Conservation (phyloP, 1,284 basidiomycete genomes). For the Leccinum subfulvum region DNA sequence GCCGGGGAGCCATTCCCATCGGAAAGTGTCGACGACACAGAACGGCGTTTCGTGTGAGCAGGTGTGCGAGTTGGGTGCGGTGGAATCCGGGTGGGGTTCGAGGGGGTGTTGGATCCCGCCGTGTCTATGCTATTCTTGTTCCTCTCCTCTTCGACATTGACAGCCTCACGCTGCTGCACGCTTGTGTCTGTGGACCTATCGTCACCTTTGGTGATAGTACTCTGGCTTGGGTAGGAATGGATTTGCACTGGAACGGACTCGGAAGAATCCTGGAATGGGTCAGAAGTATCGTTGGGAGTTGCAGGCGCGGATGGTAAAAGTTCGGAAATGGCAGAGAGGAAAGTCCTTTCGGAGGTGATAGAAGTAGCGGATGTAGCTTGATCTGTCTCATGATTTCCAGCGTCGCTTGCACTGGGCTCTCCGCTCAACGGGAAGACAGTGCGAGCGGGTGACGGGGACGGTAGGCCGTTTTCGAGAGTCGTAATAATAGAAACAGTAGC, state of each 20-base stretch:
- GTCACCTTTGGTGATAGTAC: slow-evolving; percentile 40
- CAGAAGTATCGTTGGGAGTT: slow-evolving; percentile 49
- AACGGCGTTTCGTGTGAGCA: slow-evolving; percentile 90
- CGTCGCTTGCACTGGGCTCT: slow-evolving; percentile 22
- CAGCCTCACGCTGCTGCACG: slow-evolving; percentile 41
- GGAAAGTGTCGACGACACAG: slow-evolving; percentile 81
- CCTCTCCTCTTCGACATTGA: slow-evolving; percentile 44
- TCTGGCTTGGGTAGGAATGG: slow-evolving; percentile 52
- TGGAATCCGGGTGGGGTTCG: slow-evolving; percentile 43
- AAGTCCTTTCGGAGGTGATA: slow-evolving; percentile 51
- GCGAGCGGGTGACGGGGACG: slow-evolving; percentile 31
- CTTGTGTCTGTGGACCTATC: slow-evolving; percentile 11
- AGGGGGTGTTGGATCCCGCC: slow-evolving; percentile 9
- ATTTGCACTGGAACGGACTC: slow-evolving; percentile 31
- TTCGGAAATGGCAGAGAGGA: slow-evolving; percentile 54
- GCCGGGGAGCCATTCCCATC: slow-evolving; percentile 53
- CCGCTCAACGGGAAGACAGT: slow-evolving; percentile 20
- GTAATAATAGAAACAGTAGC: slow-evolving; percentile 39
- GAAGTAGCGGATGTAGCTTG: slow-evolving; percentile 42
- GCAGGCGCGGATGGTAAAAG: slow-evolving; percentile 53
- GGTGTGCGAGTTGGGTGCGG: slow-evolving; percentile 81
- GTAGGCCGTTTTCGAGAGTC: slow-evolving; percentile 25
- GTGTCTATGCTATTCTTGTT: slow-evolving; percentile 4
- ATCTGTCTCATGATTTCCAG: slow-evolving; percentile 41
- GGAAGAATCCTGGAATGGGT: slow-evolving; percentile 38